Conservation (phyloP, 2,329 filamentous ascomycete genomes). For the Neofusicoccum laricinum region DNA sequence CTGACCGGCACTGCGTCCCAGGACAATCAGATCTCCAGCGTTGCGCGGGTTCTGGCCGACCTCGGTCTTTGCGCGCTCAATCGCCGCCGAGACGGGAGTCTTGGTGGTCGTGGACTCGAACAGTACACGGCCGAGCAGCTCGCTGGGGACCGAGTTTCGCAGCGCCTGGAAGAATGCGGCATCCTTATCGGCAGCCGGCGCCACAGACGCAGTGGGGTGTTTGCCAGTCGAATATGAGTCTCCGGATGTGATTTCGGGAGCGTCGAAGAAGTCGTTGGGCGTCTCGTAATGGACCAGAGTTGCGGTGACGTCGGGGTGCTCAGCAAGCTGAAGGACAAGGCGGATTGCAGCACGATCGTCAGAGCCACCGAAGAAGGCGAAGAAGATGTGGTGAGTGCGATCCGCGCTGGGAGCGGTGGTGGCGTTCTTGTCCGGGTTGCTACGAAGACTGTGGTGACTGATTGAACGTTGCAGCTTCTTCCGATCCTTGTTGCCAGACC, state of each 20-base stretch:
- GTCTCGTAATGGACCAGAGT: constrained; percentile 64
- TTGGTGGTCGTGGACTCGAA: constrained; percentile 51
- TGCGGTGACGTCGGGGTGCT: constrained; percentile 74
- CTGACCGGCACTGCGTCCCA: constrained; percentile 51
- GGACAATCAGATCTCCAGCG: constrained; percentile 67
- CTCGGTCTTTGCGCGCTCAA: constrained; percentile 56
- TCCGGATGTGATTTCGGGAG: constrained; percentile 12
- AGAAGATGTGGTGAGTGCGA: constrained; percentile 77
- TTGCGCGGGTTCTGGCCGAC: constrained; percentile 62
- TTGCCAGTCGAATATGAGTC: constrained; percentile 15
- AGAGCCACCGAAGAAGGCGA: constrained; percentile 79
- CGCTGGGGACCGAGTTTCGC: constrained; percentile 52
- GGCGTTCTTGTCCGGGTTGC: constrained; percentile 53
- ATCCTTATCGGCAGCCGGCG: constrained; percentile 40
- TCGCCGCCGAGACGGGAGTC: constrained; percentile 41
- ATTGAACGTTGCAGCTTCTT: background rate
- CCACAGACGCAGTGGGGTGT: constrained; percentile 9
- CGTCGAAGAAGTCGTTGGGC: constrained; percentile 10
- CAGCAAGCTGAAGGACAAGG: constrained; percentile 79
- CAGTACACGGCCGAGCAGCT: constrained; percentile 54
- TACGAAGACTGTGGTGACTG: constrained; percentile 44
- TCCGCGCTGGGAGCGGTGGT: constrained; percentile 58
- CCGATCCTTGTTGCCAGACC: constrained; percentile 32
- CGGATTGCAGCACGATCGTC: constrained; percentile 80
- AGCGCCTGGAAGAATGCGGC: constrained; percentile 57